Base-by-base conservation (phyloP, 257 asterid genomes). In the Nicotiana noctiflora region DNA sequence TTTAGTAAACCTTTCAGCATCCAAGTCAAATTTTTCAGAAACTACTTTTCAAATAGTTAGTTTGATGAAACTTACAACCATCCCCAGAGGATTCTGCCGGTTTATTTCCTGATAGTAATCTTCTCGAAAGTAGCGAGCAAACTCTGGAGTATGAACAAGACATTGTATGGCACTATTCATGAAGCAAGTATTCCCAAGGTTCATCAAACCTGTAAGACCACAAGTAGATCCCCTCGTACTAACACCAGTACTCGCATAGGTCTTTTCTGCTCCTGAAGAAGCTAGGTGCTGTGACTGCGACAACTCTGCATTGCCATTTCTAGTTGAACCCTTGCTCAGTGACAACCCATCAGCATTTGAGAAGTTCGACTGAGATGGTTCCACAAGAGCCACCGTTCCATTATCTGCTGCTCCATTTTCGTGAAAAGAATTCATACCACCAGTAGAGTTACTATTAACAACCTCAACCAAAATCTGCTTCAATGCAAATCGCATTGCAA, bases 111-210 rank as follows among this genome's bases (percentile, higher is more conserved):
- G 95, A 90, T 96, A 94, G 84, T 96, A 96, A 89, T 96, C 98
- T 80, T 96, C 98, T 80, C 95, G 98, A 86, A 96, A 96, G 87
- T 92, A 96, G 79, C 87, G 90, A 81, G 99, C 91, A 84, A 96
- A 92, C 85, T 96, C 99, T 25, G 98, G 98, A 44, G 99, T 96
- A 83, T 96, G 99, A 79, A 94, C 98, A 37, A 96, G 97, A 89
- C 99, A 96, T 81, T 96, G 99, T 82, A 96, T 94, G 75, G 99
- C 98, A 85, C 98, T 92, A 80, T 96, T 96, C 99, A 96, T 96
- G 83, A 94, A 96, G 89, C 99, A 96, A 80, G 99, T 96, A 79
- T 96, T 96, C 78, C 99, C 99, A 88, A 94, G 98, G 88, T 96
- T 96, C 90, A 93, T 59, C 88, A 96, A 86, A 63, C 99, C 99